These are phyloP conservation scores for Irpex sp. DNA, from an alignment of 1,284 basidiomycete genomes.

Conservation along the genomic window DNA sequence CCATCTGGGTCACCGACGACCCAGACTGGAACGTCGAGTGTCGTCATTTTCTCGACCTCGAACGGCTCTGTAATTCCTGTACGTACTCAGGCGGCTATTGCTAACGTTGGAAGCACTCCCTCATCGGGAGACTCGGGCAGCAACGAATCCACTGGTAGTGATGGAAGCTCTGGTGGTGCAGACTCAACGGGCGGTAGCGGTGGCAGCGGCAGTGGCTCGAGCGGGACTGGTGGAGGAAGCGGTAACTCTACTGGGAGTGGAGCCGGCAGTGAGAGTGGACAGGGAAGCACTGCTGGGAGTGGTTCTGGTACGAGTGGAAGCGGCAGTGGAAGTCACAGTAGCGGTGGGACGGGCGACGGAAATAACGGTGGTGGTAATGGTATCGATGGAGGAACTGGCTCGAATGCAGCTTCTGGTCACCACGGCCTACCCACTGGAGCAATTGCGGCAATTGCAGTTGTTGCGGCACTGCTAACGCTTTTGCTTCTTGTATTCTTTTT, in stretches of 20 bases:
- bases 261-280: neutral
- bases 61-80: neutral
- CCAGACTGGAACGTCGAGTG: neutral
- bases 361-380: neutral
- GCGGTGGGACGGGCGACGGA: neutral
- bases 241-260: neutral
- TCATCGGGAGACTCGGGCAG: neutral
- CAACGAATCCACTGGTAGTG: neutral
- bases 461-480: slow-evolving; percentile 7
- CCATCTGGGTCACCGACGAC: neutral
- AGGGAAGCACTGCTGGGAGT: neutral
- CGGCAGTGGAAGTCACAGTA: neutral
- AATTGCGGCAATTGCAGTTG: slow-evolving; percentile 11
- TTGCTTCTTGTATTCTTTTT: slow-evolving; percentile 8
- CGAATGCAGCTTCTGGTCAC: slow-evolving; percentile 3
- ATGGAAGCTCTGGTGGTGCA: neutral
- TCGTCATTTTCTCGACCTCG: slow-evolving; percentile 1
- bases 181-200: slow-evolving; percentile 1
- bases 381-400: neutral
- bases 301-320: neutral
- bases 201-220: slow-evolving; percentile 1
- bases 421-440: slow-evolving; percentile 14
- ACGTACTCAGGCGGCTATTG: neutral
- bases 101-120: neutral
- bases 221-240: slow-evolving; percentile 2